Conservation (phyloP, 768 basidiomycete genomes). For the Mycena polygramma region DNA sequence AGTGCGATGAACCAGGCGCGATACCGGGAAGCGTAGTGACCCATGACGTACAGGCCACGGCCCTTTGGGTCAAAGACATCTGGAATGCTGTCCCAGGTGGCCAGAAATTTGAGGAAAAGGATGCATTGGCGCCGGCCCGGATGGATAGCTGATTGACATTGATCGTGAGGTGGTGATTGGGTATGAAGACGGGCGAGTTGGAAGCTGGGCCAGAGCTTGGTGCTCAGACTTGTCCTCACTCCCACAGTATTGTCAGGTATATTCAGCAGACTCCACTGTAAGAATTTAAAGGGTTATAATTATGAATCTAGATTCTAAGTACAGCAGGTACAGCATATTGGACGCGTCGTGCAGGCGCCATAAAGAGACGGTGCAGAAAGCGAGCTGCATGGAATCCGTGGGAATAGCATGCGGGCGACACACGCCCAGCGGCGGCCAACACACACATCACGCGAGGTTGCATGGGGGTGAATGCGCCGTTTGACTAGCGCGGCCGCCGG, state of each 20-base stretch:
- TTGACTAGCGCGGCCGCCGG: too few relatives aligned
- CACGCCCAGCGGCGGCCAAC: too few relatives aligned
- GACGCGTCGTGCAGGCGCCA: too few relatives aligned
- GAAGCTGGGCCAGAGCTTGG: conserved; percentile 66
- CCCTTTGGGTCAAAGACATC: conserved; percentile 44
- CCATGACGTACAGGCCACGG: conserved; percentile 71
- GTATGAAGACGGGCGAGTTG: conserved; percentile 71
- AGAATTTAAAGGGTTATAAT: too few relatives aligned
- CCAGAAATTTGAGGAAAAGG: conserved; percentile 70
- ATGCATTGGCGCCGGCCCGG: conserved; percentile 84
- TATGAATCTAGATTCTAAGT: too few relatives aligned
- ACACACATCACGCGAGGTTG: too few relatives aligned
- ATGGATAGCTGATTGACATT: conserved; percentile 62
- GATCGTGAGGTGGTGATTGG: conserved; percentile 83
- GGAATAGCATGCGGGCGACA: too few relatives aligned
- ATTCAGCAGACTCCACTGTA: too few relatives aligned
- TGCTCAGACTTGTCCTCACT: conserved; percentile 80
- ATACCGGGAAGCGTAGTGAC: conserved; percentile 80
- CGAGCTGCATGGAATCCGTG: too few relatives aligned
- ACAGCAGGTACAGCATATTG: too few relatives aligned
- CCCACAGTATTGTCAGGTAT: conserved; percentile 27
- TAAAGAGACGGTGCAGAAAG: too few relatives aligned
- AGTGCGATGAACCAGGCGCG: conserved; percentile 78
- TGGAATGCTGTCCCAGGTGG: conserved; percentile 57
- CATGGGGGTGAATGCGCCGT: too few relatives aligned